Evolutionary conservation across 1,284 basidiomycete genomes (phyloP).

Genomic region (Pseudozyma tsukubaensis): DNA sequence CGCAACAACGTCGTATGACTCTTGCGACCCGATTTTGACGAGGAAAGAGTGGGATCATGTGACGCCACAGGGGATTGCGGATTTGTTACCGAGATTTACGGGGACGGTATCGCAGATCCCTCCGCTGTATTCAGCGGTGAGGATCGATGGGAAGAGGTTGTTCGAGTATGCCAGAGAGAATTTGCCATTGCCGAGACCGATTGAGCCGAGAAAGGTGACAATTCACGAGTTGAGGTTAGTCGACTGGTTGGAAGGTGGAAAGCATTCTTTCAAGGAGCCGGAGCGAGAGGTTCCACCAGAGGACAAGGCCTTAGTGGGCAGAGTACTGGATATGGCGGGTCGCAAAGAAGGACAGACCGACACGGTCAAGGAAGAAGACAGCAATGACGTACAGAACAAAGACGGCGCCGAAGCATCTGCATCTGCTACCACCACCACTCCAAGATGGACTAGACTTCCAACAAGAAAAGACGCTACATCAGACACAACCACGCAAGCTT

Average conservation of each 20-base stretch:
- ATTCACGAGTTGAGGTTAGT: slow-evolving; percentile 81
- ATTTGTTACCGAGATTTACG: slow-evolving; percentile 80
- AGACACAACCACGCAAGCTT: slow-evolving; percentile 4
- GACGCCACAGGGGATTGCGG: slow-evolving; percentile 72
- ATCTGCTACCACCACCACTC: no score
- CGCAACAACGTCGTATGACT: slow-evolving; percentile 94
- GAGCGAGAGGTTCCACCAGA: slow-evolving; percentile 55
- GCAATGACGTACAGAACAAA: slow-evolving; percentile 7
- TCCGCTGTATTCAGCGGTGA: slow-evolving; percentile 85
- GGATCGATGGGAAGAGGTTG: slow-evolving; percentile 95
- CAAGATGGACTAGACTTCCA: slow-evolving; percentile 12
- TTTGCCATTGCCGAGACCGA: slow-evolving; percentile 89
- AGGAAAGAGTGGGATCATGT: slow-evolving; percentile 83
- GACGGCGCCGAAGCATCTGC: background rate
- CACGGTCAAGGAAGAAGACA: slow-evolving; percentile 35
- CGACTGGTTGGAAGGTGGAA: slow-evolving; percentile 59
- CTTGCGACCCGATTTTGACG: slow-evolving; percentile 74
- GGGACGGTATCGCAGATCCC: slow-evolving; percentile 84
- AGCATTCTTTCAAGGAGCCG: slow-evolving; percentile 58
- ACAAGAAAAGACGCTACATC: slow-evolving; percentile 13
- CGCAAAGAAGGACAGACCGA: slow-evolving; percentile 37
- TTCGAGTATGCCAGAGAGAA: slow-evolving; percentile 95
- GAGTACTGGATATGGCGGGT: slow-evolving; percentile 58
- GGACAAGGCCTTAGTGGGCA: slow-evolving; percentile 57
- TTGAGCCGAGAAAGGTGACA: slow-evolving; percentile 85